These are phyloP conservation scores for Vitis cinerea DNA, from an alignment of 164 flowering plant species.

Conservation along the genomic window DNA sequence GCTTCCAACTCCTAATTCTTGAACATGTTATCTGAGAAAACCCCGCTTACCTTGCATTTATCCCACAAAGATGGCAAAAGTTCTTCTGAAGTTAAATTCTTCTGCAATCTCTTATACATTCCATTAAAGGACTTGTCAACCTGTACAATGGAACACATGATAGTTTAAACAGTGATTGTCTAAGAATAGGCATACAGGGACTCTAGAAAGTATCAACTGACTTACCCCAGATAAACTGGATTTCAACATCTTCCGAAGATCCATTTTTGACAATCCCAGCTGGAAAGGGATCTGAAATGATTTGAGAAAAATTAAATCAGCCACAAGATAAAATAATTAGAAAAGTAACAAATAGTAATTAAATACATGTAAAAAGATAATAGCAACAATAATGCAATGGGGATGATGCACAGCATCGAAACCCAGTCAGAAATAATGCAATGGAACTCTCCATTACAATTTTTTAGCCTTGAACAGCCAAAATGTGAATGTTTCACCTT, in stretches of 20 bases:
- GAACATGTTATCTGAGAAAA: neutral
- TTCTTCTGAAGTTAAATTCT: conserved; percentile 91
- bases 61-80: conserved; percentile 95
- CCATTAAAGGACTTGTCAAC: conserved; percentile 76
- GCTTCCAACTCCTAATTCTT: conserved; percentile 1
- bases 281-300: conserved; percentile 87
- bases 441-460: neutral
- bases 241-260: conserved; percentile 85
- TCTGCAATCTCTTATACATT: conserved; percentile 87
- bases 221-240: conserved; percentile 91
- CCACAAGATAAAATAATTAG: neutral
- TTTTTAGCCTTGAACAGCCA: neutral
- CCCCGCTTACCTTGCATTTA: conserved; percentile 81
- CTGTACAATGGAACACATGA: conserved; percentile 32
- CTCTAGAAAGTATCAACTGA: neutral
- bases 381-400: too few relatives aligned
- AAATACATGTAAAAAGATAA: neutral
- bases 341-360: neutral
- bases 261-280: conserved; percentile 88
- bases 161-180: conserved; percentile 1
- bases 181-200: neutral
- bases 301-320: neutral
- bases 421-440: too few relatives aligned
- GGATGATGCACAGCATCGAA: too few relatives aligned
- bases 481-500: neutral